Conservation (phyloP, 345 rosid species). For the Melaleuca quinquenervia region DNA sequence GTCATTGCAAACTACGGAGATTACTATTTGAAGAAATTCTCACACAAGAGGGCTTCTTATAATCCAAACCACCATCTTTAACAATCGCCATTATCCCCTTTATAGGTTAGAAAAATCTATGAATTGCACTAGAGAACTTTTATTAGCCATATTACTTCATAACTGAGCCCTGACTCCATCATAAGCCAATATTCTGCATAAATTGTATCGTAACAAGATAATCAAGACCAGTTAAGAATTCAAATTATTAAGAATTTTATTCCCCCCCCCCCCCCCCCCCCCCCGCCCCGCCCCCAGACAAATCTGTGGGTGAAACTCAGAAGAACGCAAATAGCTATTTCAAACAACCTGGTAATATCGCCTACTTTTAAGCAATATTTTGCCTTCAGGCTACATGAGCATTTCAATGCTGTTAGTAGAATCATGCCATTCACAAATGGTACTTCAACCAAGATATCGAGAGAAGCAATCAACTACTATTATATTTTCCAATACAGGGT, state of each 20-base stretch:
- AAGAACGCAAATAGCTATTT: not conserved
- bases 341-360: not conserved
- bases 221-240: not conserved
- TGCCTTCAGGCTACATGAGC: not conserved
- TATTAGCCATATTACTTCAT: not conserved
- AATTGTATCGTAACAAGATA: not conserved
- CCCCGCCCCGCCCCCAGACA: no score
- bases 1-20: not conserved
- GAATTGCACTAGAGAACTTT: not conserved
- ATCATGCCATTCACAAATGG: not conserved
- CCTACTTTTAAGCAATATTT: not conserved
- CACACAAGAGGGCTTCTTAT: not conserved
- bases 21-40: not conserved
- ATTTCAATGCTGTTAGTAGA: not conserved
- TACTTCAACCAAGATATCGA: not conserved
- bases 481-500: not conserved
- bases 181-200: not conserved
- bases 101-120: not conserved
- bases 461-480: not conserved
- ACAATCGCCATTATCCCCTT: not conserved
- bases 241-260: not conserved
- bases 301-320: not conserved
- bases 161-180: not conserved
- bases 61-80: not conserved
- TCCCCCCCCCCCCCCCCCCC: no score